A percentile compares a stretch with the other conserved stretches of the same genome.
These are phyloP conservation scores for Apostasia shenzhenica DNA, from an alignment of 106 monocot species.

Conservation along the genomic window DNA sequence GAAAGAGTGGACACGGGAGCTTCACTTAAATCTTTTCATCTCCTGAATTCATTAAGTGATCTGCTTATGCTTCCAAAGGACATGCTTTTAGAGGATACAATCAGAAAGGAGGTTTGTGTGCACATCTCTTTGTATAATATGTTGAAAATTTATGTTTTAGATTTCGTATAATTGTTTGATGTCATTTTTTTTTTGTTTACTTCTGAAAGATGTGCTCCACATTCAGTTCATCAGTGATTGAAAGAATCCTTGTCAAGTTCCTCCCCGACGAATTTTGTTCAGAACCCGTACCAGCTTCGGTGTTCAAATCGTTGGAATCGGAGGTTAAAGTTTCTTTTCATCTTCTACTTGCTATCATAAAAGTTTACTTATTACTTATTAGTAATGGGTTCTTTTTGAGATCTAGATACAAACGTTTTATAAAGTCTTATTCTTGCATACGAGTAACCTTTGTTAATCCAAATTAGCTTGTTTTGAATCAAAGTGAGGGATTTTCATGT, in stretches of 20 bases:
- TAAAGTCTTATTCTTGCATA: too few species aligned
- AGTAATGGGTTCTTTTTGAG: too few species aligned
- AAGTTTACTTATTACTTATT: not conserved
- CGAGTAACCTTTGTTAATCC: too few species aligned
- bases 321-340: constrained; percentile 41
- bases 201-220: constrained; percentile 65
- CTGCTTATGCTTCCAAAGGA: constrained; percentile 96
- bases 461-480: too few species aligned
- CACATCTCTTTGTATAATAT: not conserved
- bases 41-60: constrained; percentile 86
- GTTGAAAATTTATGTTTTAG: not conserved
- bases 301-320: constrained; percentile 64
- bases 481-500: too few species aligned
- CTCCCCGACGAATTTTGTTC: constrained; percentile 89
- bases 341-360: not conserved
- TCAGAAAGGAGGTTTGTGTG: constrained; percentile 66
- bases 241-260: constrained; percentile 55
- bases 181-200: not conserved
- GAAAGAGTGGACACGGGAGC: constrained; percentile 13
- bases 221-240: constrained; percentile 68
- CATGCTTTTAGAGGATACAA: constrained; percentile 60
- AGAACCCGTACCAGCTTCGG: constrained; percentile 43
- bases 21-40: constrained; percentile 56
- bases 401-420: too few species aligned
- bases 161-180: not conserved